Evolutionary conservation across 257 asterid species (phyloP).

Genomic region (Forsythia viridissima): DNA sequence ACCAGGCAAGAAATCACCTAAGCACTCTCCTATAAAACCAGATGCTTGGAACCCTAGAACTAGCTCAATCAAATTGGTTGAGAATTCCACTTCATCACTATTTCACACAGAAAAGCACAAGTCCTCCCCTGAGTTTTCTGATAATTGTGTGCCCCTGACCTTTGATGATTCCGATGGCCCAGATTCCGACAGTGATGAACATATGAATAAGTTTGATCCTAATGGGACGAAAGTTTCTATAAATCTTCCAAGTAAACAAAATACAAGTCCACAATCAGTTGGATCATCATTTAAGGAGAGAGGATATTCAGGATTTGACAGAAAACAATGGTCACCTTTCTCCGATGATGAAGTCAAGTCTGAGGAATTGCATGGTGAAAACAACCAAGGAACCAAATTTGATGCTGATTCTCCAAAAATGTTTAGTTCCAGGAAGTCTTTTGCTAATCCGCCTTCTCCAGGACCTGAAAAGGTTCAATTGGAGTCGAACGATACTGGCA

Average conservation of each 20-base stretch:
- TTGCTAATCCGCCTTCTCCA: slow-evolving; percentile 29
- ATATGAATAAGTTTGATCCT: slow-evolving; percentile 26
- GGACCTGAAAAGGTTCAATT: slow-evolving; percentile 26
- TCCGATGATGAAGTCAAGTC: slow-evolving; percentile 40
- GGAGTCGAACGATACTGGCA: slow-evolving; percentile 20
- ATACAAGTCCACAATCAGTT: slow-evolving; percentile 20
- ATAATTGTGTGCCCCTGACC: slow-evolving; percentile 37
- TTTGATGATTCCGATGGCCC: slow-evolving; percentile 73
- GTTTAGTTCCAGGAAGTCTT: slow-evolving; percentile 21
- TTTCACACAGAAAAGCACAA: slow-evolving; percentile 37
- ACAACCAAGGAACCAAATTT: slow-evolving; percentile 17
- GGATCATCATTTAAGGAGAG: slow-evolving; percentile 20
- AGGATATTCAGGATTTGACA: slow-evolving; percentile 28
- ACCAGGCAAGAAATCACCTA: slow-evolving; percentile 44
- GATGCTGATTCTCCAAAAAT: slow-evolving; percentile 28
- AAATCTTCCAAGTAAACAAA: slow-evolving; percentile 15
- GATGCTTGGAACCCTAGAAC: slow-evolving; percentile 40
- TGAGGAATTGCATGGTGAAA: slow-evolving; percentile 21
- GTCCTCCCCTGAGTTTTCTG: slow-evolving; percentile 42
- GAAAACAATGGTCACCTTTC: slow-evolving; percentile 25
- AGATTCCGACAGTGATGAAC: slow-evolving; percentile 58
- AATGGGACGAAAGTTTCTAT: slow-evolving; percentile 26
- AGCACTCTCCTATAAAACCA: slow-evolving; percentile 22
- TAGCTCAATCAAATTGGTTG: slow-evolving; percentile 34
- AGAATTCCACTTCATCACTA: slow-evolving; percentile 37